Conservation (phyloP, 1,284 basidiomycete genomes). For the Phellopilus nigrolimitatus region DNA sequence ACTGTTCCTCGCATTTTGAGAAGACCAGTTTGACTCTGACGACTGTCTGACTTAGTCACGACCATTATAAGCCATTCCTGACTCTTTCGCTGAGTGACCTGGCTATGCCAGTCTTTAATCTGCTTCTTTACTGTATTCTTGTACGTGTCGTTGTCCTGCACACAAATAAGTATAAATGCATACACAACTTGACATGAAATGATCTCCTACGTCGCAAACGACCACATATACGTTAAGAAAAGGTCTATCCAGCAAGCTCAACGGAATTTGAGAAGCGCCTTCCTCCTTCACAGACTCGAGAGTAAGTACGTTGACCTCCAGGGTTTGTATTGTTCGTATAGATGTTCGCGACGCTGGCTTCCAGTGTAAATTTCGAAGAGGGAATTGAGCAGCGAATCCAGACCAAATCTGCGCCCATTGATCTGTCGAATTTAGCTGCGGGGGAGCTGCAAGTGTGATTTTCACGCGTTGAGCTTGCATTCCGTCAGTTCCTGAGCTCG, state of each 20-base stretch:
- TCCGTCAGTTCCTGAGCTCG: neutral
- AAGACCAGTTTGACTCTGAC: slow-evolving; percentile 56
- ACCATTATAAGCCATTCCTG: slow-evolving; percentile 91
- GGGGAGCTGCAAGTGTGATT: slow-evolving; percentile 63
- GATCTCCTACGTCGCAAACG: slow-evolving; percentile 70
- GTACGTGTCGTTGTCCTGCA: slow-evolving; percentile 83
- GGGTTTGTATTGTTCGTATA: slow-evolving; percentile 81
- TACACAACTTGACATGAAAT: neutral
- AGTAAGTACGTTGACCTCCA: slow-evolving; percentile 70
- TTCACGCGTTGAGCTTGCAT: slow-evolving; percentile 43
- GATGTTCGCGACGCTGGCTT: slow-evolving; percentile 65
- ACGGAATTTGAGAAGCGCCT: slow-evolving; percentile 69
- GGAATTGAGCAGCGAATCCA: slow-evolving; percentile 69
- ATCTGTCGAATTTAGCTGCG: slow-evolving; percentile 57
- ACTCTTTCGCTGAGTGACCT: slow-evolving; percentile 63
- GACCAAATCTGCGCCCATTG: slow-evolving; percentile 67
- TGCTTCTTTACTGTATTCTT: slow-evolving; percentile 74
- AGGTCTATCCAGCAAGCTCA: slow-evolving; percentile 79
- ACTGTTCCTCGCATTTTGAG: slow-evolving; percentile 82
- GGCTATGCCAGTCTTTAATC: slow-evolving; percentile 86
- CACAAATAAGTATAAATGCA: neutral
- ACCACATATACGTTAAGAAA: slow-evolving; percentile 84
- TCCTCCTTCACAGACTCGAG: slow-evolving; percentile 71
- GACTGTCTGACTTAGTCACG: slow-evolving; percentile 67
- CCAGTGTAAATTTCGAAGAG: slow-evolving; percentile 89